These are phyloP conservation scores for Paraphaeosphaeria sporulosa DNA, from an alignment of 2,329 filamentous ascomycete species.

Conservation along the genomic window DNA sequence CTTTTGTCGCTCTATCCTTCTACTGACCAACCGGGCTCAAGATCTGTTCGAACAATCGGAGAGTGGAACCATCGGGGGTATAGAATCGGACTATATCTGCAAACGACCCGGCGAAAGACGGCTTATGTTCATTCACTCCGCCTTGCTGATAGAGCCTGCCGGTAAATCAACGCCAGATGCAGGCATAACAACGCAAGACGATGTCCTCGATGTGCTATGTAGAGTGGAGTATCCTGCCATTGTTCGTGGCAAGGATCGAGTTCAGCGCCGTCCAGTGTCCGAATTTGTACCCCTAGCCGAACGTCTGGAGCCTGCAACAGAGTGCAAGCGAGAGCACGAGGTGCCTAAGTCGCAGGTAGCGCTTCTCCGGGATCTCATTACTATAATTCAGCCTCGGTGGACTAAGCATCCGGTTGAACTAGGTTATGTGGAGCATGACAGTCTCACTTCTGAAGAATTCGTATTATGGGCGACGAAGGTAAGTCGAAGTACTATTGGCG, in stretches of 20 bases:
- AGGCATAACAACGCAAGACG: constrained; percentile 1
- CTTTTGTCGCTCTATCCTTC: not conserved
- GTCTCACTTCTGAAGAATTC: not conserved
- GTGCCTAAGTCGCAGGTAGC: not conserved
- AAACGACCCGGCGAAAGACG: not conserved
- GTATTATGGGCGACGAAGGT: not conserved
- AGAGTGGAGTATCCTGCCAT: not conserved
- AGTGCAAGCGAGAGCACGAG: not conserved
- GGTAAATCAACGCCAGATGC: not conserved
- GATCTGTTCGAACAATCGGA: not conserved
- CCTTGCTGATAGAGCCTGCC: not conserved
- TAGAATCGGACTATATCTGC: not conserved
- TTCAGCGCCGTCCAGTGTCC: not conserved
- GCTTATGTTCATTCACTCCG: not conserved
- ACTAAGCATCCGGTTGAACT: not conserved
- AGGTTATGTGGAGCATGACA: not conserved
- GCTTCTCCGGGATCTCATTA: not conserved
- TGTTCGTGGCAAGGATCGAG: not conserved
- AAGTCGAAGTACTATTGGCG: not conserved
- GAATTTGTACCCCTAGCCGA: constrained; percentile 3
- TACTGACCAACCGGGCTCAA: not conserved
- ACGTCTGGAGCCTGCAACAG: not conserved
- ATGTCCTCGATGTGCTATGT: not conserved
- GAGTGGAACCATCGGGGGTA: not conserved
- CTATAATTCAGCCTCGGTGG: not conserved